Percentiles rank a stretch among this genome's conserved stretches.
Conservation (phyloP, 2,329 filamentous ascomycete species). For the Penicillium verrucosum region DNA sequence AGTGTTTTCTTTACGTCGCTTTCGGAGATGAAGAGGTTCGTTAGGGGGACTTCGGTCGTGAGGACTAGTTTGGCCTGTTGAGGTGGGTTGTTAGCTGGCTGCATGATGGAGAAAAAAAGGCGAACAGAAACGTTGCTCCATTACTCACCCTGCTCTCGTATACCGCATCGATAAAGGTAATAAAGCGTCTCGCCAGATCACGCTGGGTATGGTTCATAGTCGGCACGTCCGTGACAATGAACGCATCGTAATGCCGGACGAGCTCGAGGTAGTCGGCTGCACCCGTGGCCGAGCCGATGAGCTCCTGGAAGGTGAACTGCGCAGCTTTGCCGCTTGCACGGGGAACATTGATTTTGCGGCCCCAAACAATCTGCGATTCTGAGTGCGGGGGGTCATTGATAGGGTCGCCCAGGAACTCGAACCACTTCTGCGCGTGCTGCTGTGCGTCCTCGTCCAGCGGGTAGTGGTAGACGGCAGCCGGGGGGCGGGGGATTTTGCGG, state of each 20-base stretch:
- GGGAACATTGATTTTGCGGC: slow-evolving; percentile 82
- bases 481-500: slow-evolving; percentile 89
- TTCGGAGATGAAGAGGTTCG: slow-evolving; percentile 77
- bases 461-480: slow-evolving; percentile 90
- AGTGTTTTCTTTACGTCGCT: slow-evolving; percentile 64
- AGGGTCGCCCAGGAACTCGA: slow-evolving; percentile 85
- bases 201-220: slow-evolving; percentile 84
- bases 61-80: slow-evolving; percentile 85
- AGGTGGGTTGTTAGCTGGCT: not conserved
- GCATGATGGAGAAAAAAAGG: no score
- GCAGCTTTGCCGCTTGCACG: slow-evolving; percentile 82
- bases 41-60: slow-evolving; percentile 80
- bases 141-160: slow-evolving; percentile 66
- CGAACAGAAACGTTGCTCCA: not conserved
- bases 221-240: slow-evolving; percentile 86
- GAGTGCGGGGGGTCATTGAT: slow-evolving; percentile 70
- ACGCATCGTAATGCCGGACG: slow-evolving; percentile 83
- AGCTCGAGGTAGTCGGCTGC: slow-evolving; percentile 95
- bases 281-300: slow-evolving; percentile 83
- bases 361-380: slow-evolving; percentile 85
- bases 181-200: slow-evolving; percentile 87
- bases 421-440: slow-evolving; percentile 90
- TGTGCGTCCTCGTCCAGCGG: slow-evolving; percentile 74
- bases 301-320: slow-evolving; percentile 87
- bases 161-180: slow-evolving; percentile 95